Evolutionary conservation across 2,329 filamentous ascomycete species (phyloP).

Genomic region (Zarea fungicola): DNA sequence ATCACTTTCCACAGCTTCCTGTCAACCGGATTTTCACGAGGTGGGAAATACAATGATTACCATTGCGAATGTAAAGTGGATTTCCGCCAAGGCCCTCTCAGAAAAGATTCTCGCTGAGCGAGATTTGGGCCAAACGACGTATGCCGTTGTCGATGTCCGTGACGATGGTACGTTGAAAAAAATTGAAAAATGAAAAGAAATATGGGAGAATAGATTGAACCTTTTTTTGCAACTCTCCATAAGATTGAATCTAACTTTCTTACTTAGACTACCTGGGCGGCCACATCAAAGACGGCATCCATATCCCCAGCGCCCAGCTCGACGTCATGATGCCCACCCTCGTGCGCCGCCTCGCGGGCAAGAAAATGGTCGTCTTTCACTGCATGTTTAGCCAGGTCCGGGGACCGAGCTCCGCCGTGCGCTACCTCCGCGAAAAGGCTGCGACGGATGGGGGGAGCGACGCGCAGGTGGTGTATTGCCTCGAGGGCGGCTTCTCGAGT

Average conservation of each 20-base stretch:
- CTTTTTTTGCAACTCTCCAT: no score
- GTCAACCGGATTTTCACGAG: no score
- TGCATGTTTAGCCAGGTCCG: slow-evolving; percentile 89
- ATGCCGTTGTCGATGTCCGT: slow-evolving; percentile 83
- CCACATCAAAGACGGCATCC: slow-evolving; percentile 72
- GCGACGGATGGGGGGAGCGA: slow-evolving; percentile 23
- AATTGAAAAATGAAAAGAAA: neutral
- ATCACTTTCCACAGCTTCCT: neutral
- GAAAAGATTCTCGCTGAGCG: slow-evolving; percentile 52
- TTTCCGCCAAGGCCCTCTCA: slow-evolving; percentile 65
- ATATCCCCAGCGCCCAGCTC: slow-evolving; percentile 68
- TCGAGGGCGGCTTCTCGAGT: slow-evolving; percentile 77
- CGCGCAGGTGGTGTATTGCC: slow-evolving; percentile 70
- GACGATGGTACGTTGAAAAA: slow-evolving; percentile 57
- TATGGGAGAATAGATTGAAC: no score
- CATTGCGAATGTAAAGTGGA: slow-evolving; percentile 59
- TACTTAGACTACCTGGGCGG: slow-evolving; percentile 77
- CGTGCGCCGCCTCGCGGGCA: slow-evolving; percentile 69
- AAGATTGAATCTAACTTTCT: neutral
- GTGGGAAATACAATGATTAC: no score
- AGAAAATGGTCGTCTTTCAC: slow-evolving; percentile 87
- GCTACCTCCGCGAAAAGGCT: slow-evolving; percentile 68
- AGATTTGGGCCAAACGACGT: slow-evolving; percentile 35
- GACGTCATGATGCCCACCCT: slow-evolving; percentile 77
- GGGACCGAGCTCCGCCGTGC: slow-evolving; percentile 76